Conservation (phyloP, 2,329 filamentous ascomycete species). For the Domatiomyces globalis region DNA sequence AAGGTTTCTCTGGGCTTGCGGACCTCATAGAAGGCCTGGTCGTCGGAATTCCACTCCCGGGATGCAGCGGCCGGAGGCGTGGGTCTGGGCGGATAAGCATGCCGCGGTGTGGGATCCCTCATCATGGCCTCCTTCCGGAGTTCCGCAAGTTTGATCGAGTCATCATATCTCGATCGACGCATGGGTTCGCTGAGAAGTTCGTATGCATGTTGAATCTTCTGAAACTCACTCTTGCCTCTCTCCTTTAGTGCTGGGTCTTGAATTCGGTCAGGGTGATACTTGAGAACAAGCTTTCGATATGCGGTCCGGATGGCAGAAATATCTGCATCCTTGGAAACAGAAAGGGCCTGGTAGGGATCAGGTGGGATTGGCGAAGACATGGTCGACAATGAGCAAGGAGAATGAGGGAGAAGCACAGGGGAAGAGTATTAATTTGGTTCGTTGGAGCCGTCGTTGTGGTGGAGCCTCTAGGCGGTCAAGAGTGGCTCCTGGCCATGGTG, state of each 20-base stretch:
- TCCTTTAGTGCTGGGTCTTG: slow-evolving; percentile 63
- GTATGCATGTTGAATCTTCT: slow-evolving; percentile 83
- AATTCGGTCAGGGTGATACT: slow-evolving; percentile 84
- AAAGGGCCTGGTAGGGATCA: slow-evolving; percentile 69
- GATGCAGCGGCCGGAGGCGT: slow-evolving; percentile 9
- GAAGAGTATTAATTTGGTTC: background rate
- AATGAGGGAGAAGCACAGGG: background rate
- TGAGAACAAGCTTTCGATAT: slow-evolving; percentile 73
- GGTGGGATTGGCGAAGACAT: slow-evolving; percentile 20
- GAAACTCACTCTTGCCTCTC: slow-evolving; percentile 73
- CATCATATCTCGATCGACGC: slow-evolving; percentile 62
- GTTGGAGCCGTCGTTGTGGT: background rate
- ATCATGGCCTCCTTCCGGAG: slow-evolving; percentile 44
- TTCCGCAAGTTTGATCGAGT: slow-evolving; percentile 53
- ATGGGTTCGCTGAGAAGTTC: slow-evolving; percentile 71
- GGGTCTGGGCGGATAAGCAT: slow-evolving; percentile 14
- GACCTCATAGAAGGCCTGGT: slow-evolving; percentile 28
- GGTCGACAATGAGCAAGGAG: background rate
- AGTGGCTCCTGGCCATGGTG: background rate
- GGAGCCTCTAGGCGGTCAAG: background rate
- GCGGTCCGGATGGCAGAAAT: slow-evolving; percentile 59
- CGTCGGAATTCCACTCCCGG: slow-evolving; percentile 30
- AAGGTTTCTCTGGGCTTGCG: slow-evolving; percentile 24
- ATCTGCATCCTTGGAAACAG: slow-evolving; percentile 58
- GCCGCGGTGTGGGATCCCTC: slow-evolving; percentile 24